Evolutionary conservation across 2,329 filamentous ascomycete species (phyloP).

Genomic region (Dothistroma pini): DNA sequence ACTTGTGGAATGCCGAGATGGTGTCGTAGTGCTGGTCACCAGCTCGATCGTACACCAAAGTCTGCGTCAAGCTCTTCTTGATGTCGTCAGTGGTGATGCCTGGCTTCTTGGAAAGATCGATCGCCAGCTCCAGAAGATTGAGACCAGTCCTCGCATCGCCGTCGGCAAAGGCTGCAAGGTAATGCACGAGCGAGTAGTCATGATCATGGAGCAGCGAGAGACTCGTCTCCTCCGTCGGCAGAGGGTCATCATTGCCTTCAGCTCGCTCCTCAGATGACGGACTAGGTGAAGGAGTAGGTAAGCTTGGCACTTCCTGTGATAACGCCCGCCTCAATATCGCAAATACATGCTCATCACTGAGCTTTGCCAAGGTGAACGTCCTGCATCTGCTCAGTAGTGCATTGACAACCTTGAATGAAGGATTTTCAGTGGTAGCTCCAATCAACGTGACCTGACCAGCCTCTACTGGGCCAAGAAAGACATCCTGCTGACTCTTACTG

Average conservation of each 20-base stretch:
- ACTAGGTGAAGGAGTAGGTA: slow-evolving; percentile 38
- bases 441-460: slow-evolving; percentile 86
- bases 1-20: slow-evolving; percentile 96
- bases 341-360: slow-evolving; percentile 67
- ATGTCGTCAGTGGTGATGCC: slow-evolving; percentile 68
- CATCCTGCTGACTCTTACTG: slow-evolving; percentile 87
- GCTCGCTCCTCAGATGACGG: slow-evolving; percentile 22
- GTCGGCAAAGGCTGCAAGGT: slow-evolving; percentile 82
- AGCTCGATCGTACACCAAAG: slow-evolving; percentile 88
- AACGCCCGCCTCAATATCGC: slow-evolving; percentile 75
- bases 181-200: slow-evolving; percentile 62
- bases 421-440: slow-evolving; percentile 95
- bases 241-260: background rate
- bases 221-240: slow-evolving; percentile 25
- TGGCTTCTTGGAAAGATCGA: slow-evolving; percentile 66
- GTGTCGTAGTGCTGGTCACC: slow-evolving; percentile 98
- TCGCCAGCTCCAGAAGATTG: slow-evolving; percentile 84
- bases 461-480: slow-evolving; percentile 90
- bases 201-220: slow-evolving; percentile 61
- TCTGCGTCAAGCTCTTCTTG: slow-evolving; percentile 81
- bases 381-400: slow-evolving; percentile 85
- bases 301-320: slow-evolving; percentile 50
- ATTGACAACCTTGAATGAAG: slow-evolving; percentile 85
- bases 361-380: slow-evolving; percentile 78
- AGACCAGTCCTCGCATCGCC: slow-evolving; percentile 91